phyloP scores from a whole-genome alignment of 2,329 filamentous ascomycete species.

The Zalaria sp. region DNA sequence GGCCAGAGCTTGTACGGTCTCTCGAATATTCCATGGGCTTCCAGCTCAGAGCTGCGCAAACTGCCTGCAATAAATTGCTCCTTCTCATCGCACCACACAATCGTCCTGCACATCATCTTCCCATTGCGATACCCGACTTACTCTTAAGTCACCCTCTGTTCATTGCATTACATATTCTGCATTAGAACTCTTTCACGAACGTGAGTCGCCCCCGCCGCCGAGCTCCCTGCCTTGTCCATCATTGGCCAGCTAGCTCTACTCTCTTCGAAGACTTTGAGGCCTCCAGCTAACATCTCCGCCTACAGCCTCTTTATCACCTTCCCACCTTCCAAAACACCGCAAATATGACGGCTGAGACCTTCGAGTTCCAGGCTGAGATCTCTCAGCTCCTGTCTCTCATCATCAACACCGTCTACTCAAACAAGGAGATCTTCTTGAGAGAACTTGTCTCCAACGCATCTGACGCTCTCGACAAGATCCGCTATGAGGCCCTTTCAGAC shows the following conservation, averaged over 20 bases:
- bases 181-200: not conserved
- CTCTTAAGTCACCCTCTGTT: not conserved
- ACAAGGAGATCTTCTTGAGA: conserved; percentile 99
- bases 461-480: conserved; percentile 99
- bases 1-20: too few relatives aligned
- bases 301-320: conserved; percentile 1
- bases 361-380: conserved; percentile 99
- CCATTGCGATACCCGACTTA: not conserved
- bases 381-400: conserved; percentile 99
- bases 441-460: conserved; percentile 97
- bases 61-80: too few relatives aligned
- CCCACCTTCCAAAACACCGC: conserved; percentile 10
- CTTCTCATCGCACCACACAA: too few relatives aligned
- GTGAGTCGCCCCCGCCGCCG: not conserved
- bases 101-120: too few relatives aligned
- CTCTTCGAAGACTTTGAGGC: not conserved
- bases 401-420: conserved; percentile 99
- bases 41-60: too few relatives aligned
- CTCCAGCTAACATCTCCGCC: not conserved
- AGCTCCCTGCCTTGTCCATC: too few relatives aligned
- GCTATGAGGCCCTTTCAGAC: conserved; percentile 96
- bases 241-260: not conserved
- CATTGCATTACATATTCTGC: not conserved
- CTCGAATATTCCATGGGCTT: too few relatives aligned
- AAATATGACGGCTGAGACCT: conserved; percentile 80